Evolutionary conservation across 2,329 filamentous ascomycete species (phyloP).

Genomic region (Elsinoe australis): DNA sequence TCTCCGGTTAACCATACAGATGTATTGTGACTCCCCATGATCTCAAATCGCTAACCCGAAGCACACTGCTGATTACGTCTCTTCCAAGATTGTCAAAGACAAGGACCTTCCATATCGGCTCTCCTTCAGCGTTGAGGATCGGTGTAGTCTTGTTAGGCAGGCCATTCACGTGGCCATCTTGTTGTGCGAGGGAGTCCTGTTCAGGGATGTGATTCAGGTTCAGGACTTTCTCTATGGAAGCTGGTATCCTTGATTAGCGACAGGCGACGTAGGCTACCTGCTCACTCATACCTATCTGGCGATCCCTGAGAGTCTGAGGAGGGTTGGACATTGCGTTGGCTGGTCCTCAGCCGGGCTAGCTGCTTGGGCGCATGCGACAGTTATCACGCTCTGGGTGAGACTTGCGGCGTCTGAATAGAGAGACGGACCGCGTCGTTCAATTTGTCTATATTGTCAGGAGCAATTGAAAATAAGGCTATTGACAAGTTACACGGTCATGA

Average conservation of each 20-base stretch:
- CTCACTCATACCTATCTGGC: slow-evolving; percentile 57
- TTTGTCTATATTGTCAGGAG: too few species aligned
- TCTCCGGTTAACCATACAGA: slow-evolving; percentile 55
- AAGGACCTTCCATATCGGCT: slow-evolving; percentile 95
- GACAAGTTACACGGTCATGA: too few species aligned
- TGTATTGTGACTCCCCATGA: slow-evolving; percentile 95
- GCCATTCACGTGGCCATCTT: slow-evolving; percentile 57
- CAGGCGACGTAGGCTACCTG: slow-evolving; percentile 24
- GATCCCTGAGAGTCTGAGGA: slow-evolving; percentile 57
- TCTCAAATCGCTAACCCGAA: slow-evolving; percentile 86
- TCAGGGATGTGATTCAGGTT: slow-evolving; percentile 74
- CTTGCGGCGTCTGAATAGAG: too few species aligned
- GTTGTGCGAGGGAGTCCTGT: slow-evolving; percentile 47
- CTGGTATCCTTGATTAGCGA: slow-evolving; percentile 42
- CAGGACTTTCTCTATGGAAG: slow-evolving; percentile 88
- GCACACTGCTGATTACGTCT: slow-evolving; percentile 93
- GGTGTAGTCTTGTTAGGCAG: slow-evolving; percentile 63
- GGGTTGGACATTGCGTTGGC: slow-evolving; percentile 46
- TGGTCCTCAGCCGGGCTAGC: slow-evolving; percentile 25
- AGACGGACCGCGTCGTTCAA: too few species aligned
- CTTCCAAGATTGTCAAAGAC: slow-evolving; percentile 88
- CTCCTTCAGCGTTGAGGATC: slow-evolving; percentile 76
- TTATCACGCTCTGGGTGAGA: background rate
- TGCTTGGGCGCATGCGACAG: slow-evolving; percentile 25
- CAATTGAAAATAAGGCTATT: too few species aligned